Evolutionary conservation across 371 early-diverging fungal genomes (phyloP), one percentile per base, ranked within the genome.

Genomic region (Basidiobolus meristosporus): DNA sequence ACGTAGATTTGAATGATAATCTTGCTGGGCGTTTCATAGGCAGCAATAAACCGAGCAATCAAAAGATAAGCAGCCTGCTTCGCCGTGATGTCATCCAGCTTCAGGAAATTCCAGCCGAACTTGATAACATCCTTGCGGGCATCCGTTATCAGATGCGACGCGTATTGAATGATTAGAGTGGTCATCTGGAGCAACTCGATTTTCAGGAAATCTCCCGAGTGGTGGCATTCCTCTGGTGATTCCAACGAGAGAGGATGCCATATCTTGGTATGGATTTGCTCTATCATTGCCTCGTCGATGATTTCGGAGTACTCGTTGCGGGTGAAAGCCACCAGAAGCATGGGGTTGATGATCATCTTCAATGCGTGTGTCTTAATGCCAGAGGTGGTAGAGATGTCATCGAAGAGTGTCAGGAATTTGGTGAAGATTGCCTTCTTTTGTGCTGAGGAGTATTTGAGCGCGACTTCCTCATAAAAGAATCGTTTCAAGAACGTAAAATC

Each of bases 61-160:
- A 91, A 52, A 4, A 90, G 92, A 52, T 90, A 92, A 1, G 97
- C 86, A 0, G 96, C 79, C 44, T 93, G 90, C 46, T 91, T 93
- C 53, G 83, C 77, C 11, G 86, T 89, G 6, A 87, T 66, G 43
- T 98, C 97, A 41, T 96, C 90, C 15, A 81, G 57, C 42, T 85
- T 82, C 32, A 87, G 56, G 44, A 82, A 80, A 36, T 71, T 73
- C 92, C 93, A 98, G 0, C 85, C 92, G 60, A 86, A 90, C 45
- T 87, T 89, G 52, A 93, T 88, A 2, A 96, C 74, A 42, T 90
- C 87, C 53, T 90, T 90, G 20, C 87, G 67, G n/a, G 67, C 56
- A 43, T 89, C 90, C 15, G 67, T 70, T 28, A 91, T 65, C 1
- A 77, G 57, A 5, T 63, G 59, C 0, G 88, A 81, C 0, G 78